Conservation (phyloP, 2,329 filamentous ascomycete genomes). For the Nakataea oryzae region DNA sequence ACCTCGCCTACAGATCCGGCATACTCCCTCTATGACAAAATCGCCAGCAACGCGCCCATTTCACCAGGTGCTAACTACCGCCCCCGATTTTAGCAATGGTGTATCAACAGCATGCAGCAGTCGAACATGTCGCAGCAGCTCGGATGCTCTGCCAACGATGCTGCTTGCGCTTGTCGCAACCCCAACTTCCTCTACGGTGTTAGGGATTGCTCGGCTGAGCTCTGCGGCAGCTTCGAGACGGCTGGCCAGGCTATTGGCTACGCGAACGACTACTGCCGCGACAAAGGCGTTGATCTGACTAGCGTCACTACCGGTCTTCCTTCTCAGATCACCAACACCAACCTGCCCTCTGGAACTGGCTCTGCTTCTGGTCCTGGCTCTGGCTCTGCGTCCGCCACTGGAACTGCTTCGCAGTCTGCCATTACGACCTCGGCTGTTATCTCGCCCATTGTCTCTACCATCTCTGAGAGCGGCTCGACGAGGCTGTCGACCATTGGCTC, state of each 20-base stretch:
- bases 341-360: conserved; percentile 8
- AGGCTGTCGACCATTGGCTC: conserved; percentile 4
- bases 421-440: background rate
- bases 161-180: conserved; percentile 36
- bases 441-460: conserved; percentile 1
- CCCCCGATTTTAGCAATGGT: conserved; percentile 14
- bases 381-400: background rate
- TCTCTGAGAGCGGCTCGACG: conserved; percentile 1
- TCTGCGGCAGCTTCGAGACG: conserved; percentile 23
- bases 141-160: conserved; percentile 30
- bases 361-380: conserved; percentile 5
- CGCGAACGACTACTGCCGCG: conserved; percentile 26
- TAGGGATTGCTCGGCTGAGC: conserved; percentile 37
- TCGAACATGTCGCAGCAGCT: conserved; percentile 27
- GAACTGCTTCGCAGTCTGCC: background rate
- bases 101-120: conserved; percentile 38
- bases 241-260: conserved; percentile 26
- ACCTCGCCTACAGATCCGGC: too few relatives aligned
- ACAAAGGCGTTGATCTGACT: conserved; percentile 15
- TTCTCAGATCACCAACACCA: background rate
- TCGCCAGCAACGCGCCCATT: background rate
- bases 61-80: background rate
- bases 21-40: conserved; percentile 4
- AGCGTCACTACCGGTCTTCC: background rate
- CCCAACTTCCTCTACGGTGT: conserved; percentile 36